Conservation (phyloP, 164 flowering plant genomes). For the Vitis amurensis region DNA sequence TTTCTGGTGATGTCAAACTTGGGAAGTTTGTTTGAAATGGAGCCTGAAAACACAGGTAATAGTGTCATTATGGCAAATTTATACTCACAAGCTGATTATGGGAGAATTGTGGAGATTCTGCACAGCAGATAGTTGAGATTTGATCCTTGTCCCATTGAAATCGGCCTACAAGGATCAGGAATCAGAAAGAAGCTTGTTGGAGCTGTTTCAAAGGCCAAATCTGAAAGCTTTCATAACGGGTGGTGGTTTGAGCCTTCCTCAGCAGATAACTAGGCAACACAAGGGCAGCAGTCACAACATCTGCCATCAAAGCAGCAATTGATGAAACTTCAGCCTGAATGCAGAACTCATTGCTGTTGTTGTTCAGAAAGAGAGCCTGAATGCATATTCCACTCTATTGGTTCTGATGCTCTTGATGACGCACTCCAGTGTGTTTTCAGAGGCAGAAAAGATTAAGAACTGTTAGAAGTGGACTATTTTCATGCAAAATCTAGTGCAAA, state of each 20-base stretch:
- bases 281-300: too few species aligned
- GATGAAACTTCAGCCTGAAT: too few species aligned
- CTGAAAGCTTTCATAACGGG: constrained; percentile 91
- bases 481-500: constrained; percentile 72
- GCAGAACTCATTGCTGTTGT: constrained; percentile 31
- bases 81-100: constrained; percentile 45
- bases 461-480: constrained; percentile 77
- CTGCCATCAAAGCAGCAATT: too few species aligned
- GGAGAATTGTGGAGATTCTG: constrained; percentile 35
- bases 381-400: constrained; percentile 41
- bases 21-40: constrained; percentile 70
- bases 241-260: constrained; percentile 90
- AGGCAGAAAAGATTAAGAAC: constrained; percentile 40
- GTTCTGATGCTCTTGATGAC: constrained; percentile 72
- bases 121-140: constrained; percentile 25
- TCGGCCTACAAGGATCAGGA: constrained; percentile 58
- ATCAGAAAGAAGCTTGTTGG: constrained; percentile 69
- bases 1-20: constrained; percentile 59
- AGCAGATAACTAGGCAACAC: constrained; percentile 49
- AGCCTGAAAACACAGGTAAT: constrained; percentile 76
- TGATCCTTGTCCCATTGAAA: constrained; percentile 55
- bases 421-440: constrained; percentile 32
- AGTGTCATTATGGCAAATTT: constrained; percentile 72
- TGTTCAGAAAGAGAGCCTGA: too few species aligned
- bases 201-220: constrained; percentile 83